phyloP scores from a whole-genome alignment of 2,329 filamentous ascomycete genomes.

The Dactylellina sp. region DNA sequence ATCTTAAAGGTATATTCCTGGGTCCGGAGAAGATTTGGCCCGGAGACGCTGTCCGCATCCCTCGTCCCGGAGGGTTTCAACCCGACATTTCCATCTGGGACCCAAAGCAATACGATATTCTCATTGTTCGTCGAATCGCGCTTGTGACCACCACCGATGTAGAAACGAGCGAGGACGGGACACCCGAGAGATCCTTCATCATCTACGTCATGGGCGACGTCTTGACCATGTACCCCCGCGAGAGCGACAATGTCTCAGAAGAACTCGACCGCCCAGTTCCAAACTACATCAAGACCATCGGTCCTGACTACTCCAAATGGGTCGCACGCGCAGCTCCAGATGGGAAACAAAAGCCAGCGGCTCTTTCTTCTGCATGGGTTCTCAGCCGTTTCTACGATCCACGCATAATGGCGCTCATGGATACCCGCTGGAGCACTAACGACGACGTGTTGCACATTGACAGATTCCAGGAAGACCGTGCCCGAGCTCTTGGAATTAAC shows the following conservation, averaged over 20 bases:
- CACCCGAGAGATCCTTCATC: background rate
- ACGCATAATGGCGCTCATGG: constrained; percentile 45
- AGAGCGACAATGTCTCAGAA: constrained; percentile 6
- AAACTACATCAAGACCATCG: constrained; percentile 29
- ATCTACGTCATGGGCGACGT: constrained; percentile 38
- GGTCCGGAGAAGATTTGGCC: constrained; percentile 49
- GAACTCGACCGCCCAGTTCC: constrained; percentile 16
- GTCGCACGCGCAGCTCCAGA: constrained; percentile 1
- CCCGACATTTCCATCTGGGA: constrained; percentile 41
- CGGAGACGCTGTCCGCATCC: constrained; percentile 38
- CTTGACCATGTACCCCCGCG: constrained; percentile 28
- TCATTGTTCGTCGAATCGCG: constrained; percentile 28
- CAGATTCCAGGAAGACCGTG: background rate
- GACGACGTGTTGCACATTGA: constrained; percentile 16
- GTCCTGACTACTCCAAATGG: constrained; percentile 35
- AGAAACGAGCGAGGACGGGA: background rate
- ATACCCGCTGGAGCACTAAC: constrained; percentile 16
- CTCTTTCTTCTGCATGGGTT: background rate
- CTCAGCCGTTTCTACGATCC: constrained; percentile 46
- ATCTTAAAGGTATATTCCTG: constrained; percentile 25
- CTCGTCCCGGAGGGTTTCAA: background rate
- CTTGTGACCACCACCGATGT: constrained; percentile 2
- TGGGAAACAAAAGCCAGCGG: constrained; percentile 2
- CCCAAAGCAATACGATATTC: constrained; percentile 32
- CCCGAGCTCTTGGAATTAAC: constrained; percentile 1